phyloP scores from a whole-genome alignment of 768 basidiomycete genomes.

The Hortiboletus campestris region DNA sequence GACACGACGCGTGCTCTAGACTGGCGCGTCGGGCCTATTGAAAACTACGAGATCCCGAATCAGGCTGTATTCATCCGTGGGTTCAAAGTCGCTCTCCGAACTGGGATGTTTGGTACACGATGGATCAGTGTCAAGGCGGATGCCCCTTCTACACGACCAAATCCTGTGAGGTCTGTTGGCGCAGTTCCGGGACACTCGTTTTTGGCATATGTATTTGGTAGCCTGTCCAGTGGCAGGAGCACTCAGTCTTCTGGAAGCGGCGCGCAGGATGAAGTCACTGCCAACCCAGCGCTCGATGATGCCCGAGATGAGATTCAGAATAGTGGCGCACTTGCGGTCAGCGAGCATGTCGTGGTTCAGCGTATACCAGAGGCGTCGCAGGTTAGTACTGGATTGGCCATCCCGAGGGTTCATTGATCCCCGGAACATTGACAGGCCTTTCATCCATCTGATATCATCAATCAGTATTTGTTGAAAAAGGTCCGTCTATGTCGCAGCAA shows the following conservation, averaged over 20 bases:
- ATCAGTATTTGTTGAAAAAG: conserved; percentile 1
- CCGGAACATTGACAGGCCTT: neutral
- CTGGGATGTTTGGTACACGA: neutral
- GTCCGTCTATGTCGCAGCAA: neutral
- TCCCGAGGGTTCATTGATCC: neutral
- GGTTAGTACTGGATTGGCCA: neutral
- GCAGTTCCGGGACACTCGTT: neutral
- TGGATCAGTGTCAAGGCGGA: neutral
- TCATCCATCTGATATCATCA: conserved; percentile 17
- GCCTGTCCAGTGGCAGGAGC: neutral
- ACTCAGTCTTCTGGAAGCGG: neutral
- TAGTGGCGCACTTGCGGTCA: neutral
- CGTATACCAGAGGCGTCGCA: neutral
- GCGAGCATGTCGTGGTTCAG: neutral
- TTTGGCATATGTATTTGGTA: neutral
- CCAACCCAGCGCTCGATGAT: neutral
- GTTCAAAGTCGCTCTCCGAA: conserved; percentile 12
- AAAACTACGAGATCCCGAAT: conserved; percentile 2
- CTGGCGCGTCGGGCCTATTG: conserved; percentile 4
- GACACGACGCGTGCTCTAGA: conserved; percentile 1
- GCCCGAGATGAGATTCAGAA: neutral
- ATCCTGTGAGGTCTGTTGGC: neutral
- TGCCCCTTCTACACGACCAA: neutral
- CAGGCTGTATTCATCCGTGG: conserved; percentile 24
- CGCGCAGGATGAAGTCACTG: neutral